Evolutionary conservation across 768 basidiomycete genomes (phyloP).

Genomic region (Boletus sensibilis): DNA sequence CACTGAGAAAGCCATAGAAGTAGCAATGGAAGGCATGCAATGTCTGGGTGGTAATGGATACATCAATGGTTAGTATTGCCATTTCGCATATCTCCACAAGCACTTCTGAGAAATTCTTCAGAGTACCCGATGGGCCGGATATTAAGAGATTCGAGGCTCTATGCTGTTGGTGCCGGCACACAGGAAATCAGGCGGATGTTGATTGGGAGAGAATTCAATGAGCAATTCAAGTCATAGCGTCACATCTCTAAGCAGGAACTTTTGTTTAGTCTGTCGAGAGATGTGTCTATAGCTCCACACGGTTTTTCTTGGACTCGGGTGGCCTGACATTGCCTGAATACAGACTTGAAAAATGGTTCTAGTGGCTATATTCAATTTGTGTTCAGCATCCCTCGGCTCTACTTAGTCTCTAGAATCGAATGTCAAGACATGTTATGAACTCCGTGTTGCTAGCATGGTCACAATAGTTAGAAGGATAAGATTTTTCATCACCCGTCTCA

Average conservation of each 20-base stretch:
- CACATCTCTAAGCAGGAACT: not conserved
- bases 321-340: not conserved
- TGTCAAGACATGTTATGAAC: not conserved
- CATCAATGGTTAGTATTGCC: slow-evolving; percentile 68
- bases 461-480: not conserved
- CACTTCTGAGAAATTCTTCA: slow-evolving; percentile 29
- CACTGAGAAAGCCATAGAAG: slow-evolving; percentile 88
- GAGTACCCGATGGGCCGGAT: slow-evolving; percentile 91
- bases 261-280: not conserved
- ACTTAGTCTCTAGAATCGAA: not conserved
- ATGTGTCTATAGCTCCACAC: not conserved
- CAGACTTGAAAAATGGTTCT: not conserved
- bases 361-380: not conserved
- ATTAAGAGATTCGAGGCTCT: slow-evolving; percentile 82
- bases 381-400: not conserved
- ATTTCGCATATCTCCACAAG: not conserved
- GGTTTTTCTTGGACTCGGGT: not conserved
- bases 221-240: slow-evolving; percentile 45
- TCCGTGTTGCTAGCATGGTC: not conserved
- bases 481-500: no score
- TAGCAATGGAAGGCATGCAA: slow-evolving; percentile 89
- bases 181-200: slow-evolving; percentile 95
- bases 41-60: slow-evolving; percentile 95
- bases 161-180: slow-evolving; percentile 95
- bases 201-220: slow-evolving; percentile 91